Conservation (phyloP, 148 eudicot genomes). For the Cornus suecica region DNA sequence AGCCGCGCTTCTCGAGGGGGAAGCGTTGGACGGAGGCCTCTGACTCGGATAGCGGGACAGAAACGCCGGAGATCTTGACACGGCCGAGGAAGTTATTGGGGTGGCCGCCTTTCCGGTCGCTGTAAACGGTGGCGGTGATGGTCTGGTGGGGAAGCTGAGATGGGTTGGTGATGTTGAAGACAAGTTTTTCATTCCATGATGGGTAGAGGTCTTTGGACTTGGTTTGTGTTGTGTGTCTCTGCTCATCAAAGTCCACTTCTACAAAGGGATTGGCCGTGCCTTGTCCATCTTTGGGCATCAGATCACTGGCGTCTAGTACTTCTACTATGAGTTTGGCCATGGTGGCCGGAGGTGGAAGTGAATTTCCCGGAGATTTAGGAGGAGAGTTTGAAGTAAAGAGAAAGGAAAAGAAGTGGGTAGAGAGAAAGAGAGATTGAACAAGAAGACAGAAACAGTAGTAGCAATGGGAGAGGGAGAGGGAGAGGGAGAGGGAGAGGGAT, state of each 20-base stretch:
- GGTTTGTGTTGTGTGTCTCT: conserved; percentile 48
- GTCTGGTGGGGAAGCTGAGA: conserved; percentile 26
- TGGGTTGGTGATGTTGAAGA: conserved; percentile 43
- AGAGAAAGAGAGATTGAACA: background rate
- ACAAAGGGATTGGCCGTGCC: conserved; percentile 86
- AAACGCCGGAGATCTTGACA: conserved; percentile 64
- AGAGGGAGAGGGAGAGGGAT: conserved; percentile 1
- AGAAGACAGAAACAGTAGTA: background rate
- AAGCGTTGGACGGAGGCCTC: conserved; percentile 53
- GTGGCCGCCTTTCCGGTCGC: conserved; percentile 38
- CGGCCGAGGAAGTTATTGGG: conserved; percentile 69
- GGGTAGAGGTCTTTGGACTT: conserved; percentile 76
- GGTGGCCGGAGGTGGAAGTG: background rate
- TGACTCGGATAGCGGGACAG: conserved; percentile 41
- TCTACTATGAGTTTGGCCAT: conserved; percentile 77
- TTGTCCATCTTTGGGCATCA: conserved; percentile 97
- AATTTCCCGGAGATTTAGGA: background rate
- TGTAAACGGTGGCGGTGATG: conserved; percentile 49
- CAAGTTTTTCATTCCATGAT: conserved; percentile 59
- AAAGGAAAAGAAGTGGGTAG: background rate
- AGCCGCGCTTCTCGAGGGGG: conserved; percentile 80
- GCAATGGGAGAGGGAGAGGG: background rate
- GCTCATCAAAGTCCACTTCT: conserved; percentile 57
- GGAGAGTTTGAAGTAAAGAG: background rate
- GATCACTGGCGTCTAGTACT: conserved; percentile 63